These are phyloP conservation scores for Ogataea henricii DNA, from an alignment of 805 yeast species.

Conservation along the genomic window DNA sequence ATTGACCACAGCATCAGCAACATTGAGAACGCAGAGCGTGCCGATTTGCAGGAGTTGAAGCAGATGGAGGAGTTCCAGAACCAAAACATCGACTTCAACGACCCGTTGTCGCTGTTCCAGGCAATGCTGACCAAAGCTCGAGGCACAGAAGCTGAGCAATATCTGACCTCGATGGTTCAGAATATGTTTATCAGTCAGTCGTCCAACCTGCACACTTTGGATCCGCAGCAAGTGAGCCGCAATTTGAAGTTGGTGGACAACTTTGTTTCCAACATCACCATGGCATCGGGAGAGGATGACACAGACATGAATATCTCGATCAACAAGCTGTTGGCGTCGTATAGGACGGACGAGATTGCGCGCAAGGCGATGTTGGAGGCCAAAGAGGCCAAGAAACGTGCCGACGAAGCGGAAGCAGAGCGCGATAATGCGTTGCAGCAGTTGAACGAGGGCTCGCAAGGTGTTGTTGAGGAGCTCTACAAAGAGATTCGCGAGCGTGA, in stretches of 20 bases:
- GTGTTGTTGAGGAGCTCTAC: constrained; percentile 59
- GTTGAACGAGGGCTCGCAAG: constrained; percentile 68
- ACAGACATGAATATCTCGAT: constrained; percentile 77
- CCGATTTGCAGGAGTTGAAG: constrained; percentile 44
- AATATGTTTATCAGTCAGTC: constrained; percentile 55
- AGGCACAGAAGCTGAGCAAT: constrained; percentile 60
- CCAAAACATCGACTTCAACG: constrained; percentile 58
- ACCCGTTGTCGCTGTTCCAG: constrained; percentile 68
- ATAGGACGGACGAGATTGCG: constrained; percentile 87
- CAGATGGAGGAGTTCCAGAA: constrained; percentile 39
- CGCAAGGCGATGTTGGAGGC: constrained; percentile 59
- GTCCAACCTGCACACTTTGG: constrained; percentile 49
- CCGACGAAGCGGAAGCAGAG: constrained; percentile 47
- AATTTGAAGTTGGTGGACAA: constrained; percentile 59
- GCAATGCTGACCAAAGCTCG: constrained; percentile 59
- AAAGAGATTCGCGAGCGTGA: constrained; percentile 67
- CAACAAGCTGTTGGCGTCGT: constrained; percentile 65
- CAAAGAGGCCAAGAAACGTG: constrained; percentile 40
- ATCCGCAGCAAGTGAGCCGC: constrained; percentile 43
- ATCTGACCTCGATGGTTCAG: constrained; percentile 63
- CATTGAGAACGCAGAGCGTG: constrained; percentile 41
- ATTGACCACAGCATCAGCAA: constrained; percentile 46
- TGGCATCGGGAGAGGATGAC: constrained; percentile 56
- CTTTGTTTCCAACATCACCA: constrained; percentile 54
- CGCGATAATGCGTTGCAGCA: constrained; percentile 32